phyloP scores from a whole-genome alignment of 139 green algal genomes.

The Coccomyxa sp. region DNA sequence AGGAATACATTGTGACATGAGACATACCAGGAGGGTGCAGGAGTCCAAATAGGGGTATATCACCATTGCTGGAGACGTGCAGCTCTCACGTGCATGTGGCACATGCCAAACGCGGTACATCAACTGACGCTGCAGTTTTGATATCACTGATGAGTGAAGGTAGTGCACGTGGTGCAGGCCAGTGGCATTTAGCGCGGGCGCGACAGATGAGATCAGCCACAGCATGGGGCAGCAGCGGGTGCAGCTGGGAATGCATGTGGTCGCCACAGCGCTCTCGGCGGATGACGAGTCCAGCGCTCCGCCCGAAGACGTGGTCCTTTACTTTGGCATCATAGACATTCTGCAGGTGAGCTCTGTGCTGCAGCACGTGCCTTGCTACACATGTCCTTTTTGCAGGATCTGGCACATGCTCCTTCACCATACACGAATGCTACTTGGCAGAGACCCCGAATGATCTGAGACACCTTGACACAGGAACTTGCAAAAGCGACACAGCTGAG shows the following conservation, averaged over 20 bases:
- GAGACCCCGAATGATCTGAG: too few species aligned
- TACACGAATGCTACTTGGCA: too few species aligned
- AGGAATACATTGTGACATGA: too few species aligned
- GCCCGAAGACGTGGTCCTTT: slow-evolving; percentile 71
- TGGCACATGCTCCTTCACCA: too few species aligned
- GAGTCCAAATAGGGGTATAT: too few species aligned
- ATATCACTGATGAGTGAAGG: neutral
- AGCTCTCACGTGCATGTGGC: too few species aligned
- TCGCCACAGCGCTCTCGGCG: slow-evolving; percentile 34
- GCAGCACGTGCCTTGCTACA: neutral
- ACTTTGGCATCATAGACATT: slow-evolving; percentile 92
- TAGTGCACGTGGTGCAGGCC: slow-evolving; percentile 6
- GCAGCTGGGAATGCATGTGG: slow-evolving; percentile 65
- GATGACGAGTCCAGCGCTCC: neutral
- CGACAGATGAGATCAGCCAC: slow-evolving; percentile 18
- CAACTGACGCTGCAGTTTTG: neutral
- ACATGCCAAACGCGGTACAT: too few species aligned
- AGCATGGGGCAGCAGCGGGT: slow-evolving; percentile 18
- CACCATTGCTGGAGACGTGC: too few species aligned
- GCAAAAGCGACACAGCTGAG: too few species aligned
- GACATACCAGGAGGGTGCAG: too few species aligned
- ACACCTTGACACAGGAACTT: neutral
- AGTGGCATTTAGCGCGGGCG: slow-evolving; percentile 16
- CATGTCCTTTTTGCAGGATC: too few species aligned
- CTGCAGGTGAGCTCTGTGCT: slow-evolving; percentile 42